Base-by-base conservation (phyloP, 306 rosid genomes). In the Morella rubra region DNA sequence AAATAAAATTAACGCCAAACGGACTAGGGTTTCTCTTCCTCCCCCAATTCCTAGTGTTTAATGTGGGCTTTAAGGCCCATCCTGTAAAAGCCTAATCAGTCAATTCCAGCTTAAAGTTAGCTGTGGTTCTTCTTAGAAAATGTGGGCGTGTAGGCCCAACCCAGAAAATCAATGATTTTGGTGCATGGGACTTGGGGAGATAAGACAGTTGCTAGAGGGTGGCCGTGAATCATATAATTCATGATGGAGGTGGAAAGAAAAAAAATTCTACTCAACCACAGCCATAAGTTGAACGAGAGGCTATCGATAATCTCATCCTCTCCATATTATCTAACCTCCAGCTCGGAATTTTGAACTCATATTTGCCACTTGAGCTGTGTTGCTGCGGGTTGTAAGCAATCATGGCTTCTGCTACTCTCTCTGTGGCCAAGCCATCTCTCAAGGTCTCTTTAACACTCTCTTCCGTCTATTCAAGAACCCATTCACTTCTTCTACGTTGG, bases 331-430 rank as follows among this genome's bases (percentile, higher is more conserved):
- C 58, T 61, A 44, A 44, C 42, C 77, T 20, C 75, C 22, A 73
- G 54, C 42, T 18, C 73, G 20, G 22, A 37, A 49, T 16, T 61
- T 72, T 4, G 76, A 49, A 44, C 67, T 60, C 50, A 66, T 50
- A 66, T 42, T 66, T 8, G 49, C 71, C 76, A 22, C 64, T 47
- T 56, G 54, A 24, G 4, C 83, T 60, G 10, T 54, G 19, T 83
- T 75, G 70, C 75, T 72, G 24, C 75, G 14, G 16, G 59, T 45
- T 11, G 27, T 22, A 58, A 37, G 37, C 37, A 77, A 74, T 24
- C 88, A 95, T 95, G 98, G 97, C 98, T 79, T 88, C 98, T 87
- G 96, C 97, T 84, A 84, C 93, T 83, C 82, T 95, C 18, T 92
- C 96, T 19, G 96, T 89, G 83, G 96, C 97, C 89, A 93, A 93